These are phyloP conservation scores for Fimicolochytrium jonesii DNA, from an alignment of 192 early-diverging fungal genomes.

Conservation along the genomic window DNA sequence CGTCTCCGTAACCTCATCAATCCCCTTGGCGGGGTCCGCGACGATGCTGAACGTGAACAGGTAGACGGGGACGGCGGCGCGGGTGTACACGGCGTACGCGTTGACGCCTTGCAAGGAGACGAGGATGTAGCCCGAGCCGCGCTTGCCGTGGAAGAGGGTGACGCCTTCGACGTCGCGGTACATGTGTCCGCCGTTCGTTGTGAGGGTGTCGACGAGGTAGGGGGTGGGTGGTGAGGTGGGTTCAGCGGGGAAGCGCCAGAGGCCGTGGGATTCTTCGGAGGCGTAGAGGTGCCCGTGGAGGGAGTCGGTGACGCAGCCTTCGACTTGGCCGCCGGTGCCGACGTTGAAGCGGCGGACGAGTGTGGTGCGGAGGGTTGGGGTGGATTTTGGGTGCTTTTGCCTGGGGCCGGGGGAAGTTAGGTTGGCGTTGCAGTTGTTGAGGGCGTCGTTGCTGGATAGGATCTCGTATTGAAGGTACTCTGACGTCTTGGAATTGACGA, in stretches of 20 bases:
- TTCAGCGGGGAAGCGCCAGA: constrained; percentile 19
- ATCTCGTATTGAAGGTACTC: constrained; percentile 23
- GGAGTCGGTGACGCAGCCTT: constrained; percentile 20
- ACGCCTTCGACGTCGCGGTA: constrained; percentile 13
- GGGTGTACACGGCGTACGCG: constrained; percentile 17
- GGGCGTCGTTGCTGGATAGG: neutral
- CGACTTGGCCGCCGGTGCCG: constrained; percentile 20
- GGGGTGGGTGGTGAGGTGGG: neutral
- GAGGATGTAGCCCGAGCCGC: constrained; percentile 8
- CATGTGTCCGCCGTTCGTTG: neutral
- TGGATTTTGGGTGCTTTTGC: too few relatives aligned
- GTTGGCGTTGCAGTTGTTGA: too few relatives aligned
- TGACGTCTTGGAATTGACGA: constrained; percentile 26
- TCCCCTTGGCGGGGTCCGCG: constrained; percentile 1
- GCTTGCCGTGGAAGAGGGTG: constrained; percentile 16
- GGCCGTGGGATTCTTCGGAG: constrained; percentile 12
- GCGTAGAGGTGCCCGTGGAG: constrained; percentile 14
- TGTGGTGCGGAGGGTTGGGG: neutral
- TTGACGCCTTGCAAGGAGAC: constrained; percentile 18
- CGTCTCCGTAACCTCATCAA: constrained; percentile 24
- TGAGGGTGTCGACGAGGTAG: constrained; percentile 1
- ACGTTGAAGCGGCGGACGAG: constrained; percentile 13
- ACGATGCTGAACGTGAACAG: constrained; percentile 2
- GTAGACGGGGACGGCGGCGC: constrained; percentile 5
- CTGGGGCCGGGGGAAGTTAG: too few relatives aligned